A percentile compares a stretch with the other conserved stretches of the same genome.
Evolutionary conservation across 2,329 filamentous ascomycete genomes (phyloP).

Genomic region (Blastomyces emzantsi): DNA sequence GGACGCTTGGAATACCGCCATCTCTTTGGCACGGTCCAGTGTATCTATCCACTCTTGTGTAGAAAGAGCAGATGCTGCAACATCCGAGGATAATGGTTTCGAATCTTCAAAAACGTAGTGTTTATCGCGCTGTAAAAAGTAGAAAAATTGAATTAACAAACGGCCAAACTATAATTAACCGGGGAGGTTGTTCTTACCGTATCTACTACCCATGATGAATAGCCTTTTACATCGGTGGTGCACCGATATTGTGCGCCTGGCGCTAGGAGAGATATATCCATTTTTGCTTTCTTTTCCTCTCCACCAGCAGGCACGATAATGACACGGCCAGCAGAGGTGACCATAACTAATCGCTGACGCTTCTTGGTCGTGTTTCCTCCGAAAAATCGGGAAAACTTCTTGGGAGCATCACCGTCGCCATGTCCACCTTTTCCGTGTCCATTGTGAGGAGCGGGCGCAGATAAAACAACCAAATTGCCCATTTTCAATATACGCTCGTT

Average conservation of each 20-base stretch:
- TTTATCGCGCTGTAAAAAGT: slow-evolving; percentile 59
- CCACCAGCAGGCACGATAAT: slow-evolving; percentile 85
- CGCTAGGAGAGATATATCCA: slow-evolving; percentile 75
- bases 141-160: not conserved
- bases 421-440: slow-evolving; percentile 58
- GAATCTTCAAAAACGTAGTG: slow-evolving; percentile 90
- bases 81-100: slow-evolving; percentile 59
- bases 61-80: slow-evolving; percentile 56
- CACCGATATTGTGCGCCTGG: slow-evolving; percentile 70
- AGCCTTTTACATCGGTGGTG: slow-evolving; percentile 75
- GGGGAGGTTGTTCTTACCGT: slow-evolving; percentile 56
- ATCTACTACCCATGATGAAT: slow-evolving; percentile 83
- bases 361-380: slow-evolving; percentile 87
- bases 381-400: slow-evolving; percentile 90
- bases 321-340: slow-evolving; percentile 84
- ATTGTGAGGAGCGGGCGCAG: slow-evolving; percentile 66
- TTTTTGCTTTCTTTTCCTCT: slow-evolving; percentile 91
- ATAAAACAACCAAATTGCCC: slow-evolving; percentile 78
- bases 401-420: slow-evolving; percentile 58
- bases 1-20: slow-evolving; percentile 59
- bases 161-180: not conserved
- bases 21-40: slow-evolving; percentile 75
- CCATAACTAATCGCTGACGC: slow-evolving; percentile 83
- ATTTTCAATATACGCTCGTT: slow-evolving; percentile 94
- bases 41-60: slow-evolving; percentile 90